Conservation (phyloP, 2,329 filamentous ascomycete genomes). For the Nakataea oryzae region DNA sequence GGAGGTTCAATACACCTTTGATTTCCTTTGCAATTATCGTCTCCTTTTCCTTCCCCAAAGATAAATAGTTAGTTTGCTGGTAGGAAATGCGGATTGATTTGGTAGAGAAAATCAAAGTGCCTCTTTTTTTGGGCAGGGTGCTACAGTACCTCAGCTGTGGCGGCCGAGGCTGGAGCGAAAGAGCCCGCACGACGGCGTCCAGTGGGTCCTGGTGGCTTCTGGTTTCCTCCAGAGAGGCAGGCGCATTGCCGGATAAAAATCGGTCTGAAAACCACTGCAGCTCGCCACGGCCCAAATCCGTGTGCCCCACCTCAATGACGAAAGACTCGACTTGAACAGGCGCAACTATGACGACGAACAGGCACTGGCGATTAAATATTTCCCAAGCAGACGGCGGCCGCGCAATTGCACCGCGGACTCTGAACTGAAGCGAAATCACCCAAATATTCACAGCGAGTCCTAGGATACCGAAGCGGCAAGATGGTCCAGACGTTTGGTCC, state of each 20-base stretch:
- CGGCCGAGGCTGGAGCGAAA: background rate
- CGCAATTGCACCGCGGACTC: background rate
- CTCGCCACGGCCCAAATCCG: background rate
- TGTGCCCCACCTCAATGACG: background rate
- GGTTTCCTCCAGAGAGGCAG: background rate
- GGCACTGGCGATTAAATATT: background rate
- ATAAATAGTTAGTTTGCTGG: too few species aligned
- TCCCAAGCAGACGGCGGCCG: background rate
- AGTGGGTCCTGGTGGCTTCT: background rate
- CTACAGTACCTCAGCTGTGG: too few species aligned
- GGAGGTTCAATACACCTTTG: too few species aligned
- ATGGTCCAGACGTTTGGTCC: constrained; percentile 17
- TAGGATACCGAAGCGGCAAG: constrained; percentile 6
- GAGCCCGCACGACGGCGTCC: too few species aligned
- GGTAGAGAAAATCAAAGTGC: too few species aligned
- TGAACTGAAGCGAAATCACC: background rate
- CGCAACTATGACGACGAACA: background rate
- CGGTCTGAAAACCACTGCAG: background rate
- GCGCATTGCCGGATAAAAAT: background rate
- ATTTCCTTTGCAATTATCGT: too few species aligned
- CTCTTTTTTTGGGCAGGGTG: too few species aligned
- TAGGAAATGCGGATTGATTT: too few species aligned
- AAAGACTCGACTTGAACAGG: background rate
- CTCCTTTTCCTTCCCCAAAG: too few species aligned
- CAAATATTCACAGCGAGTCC: background rate